Percentiles rank a stretch among this genome's conserved stretches.
phyloP scores from a whole-genome alignment of 2,329 filamentous ascomycete genomes.

The Arthroderma sp. region DNA sequence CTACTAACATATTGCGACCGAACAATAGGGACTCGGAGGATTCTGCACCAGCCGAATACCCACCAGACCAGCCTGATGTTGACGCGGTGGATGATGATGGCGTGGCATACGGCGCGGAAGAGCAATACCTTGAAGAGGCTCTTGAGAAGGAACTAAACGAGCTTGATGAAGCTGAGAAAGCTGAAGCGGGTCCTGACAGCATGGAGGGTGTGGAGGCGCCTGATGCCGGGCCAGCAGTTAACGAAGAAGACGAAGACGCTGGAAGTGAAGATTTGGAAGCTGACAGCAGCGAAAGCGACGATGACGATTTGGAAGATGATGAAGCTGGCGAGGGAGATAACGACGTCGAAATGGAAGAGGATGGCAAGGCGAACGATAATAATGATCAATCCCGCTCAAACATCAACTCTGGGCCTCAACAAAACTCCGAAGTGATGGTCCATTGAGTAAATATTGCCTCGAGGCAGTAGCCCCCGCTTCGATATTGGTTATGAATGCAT shows the following conservation, averaged over 20 bases:
- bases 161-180: constrained; percentile 29
- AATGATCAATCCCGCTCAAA: constrained; percentile 15
- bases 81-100: constrained; percentile 72
- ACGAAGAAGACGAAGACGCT: constrained; percentile 29
- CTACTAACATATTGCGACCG: constrained; percentile 13
- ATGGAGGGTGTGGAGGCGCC: constrained; percentile 59
- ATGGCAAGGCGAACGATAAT: constrained; percentile 29
- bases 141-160: constrained; percentile 40
- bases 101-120: constrained; percentile 80
- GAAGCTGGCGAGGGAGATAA: constrained; percentile 45
- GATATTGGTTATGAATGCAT: constrained; percentile 3
- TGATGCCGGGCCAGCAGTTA: constrained; percentile 38
- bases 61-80: constrained; percentile 92
- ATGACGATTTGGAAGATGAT: constrained; percentile 54
- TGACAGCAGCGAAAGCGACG: constrained; percentile 60
- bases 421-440: constrained; percentile 34
- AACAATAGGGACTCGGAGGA: constrained; percentile 81
- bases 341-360: constrained; percentile 46
- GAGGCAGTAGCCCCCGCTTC: not conserved
- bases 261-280: constrained; percentile 62
- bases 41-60: constrained; percentile 87
- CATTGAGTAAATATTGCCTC: constrained; percentile 21
- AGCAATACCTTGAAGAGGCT: constrained; percentile 59
- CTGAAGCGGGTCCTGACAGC: constrained; percentile 46
- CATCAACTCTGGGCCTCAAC: constrained; percentile 18